phyloP scores from a whole-genome alignment of 192 early-diverging fungal genomes.

The Coemansia sp. region DNA sequence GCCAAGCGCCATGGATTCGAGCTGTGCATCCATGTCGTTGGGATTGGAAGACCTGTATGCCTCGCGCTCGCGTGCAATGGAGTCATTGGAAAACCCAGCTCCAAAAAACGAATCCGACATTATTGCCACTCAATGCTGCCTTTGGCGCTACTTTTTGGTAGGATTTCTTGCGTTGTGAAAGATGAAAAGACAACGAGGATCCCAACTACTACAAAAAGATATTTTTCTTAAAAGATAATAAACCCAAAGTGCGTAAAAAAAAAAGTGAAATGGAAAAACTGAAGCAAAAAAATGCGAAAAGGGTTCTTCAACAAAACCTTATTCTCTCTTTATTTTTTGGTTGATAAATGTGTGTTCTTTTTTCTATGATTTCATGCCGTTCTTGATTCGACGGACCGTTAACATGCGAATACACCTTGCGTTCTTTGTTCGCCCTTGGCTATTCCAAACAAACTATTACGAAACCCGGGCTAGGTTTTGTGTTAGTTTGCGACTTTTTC shows the following conservation, averaged over 20 bases:
- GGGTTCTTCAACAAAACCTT: too few species aligned
- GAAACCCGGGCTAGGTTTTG: too few species aligned
- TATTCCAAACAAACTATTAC: too few species aligned
- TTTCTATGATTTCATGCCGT: too few species aligned
- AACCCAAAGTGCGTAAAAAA: background rate
- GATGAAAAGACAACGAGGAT: background rate
- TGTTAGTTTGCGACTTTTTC: too few species aligned
- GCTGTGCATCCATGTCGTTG: constrained; percentile 63
- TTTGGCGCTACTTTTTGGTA: background rate
- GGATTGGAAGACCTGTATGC: background rate
- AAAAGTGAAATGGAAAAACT: constrained; percentile 2
- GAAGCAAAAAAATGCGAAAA: background rate
- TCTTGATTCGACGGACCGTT: too few species aligned
- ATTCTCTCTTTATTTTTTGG: too few species aligned
- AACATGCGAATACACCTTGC: too few species aligned
- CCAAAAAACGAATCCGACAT: constrained; percentile 54
- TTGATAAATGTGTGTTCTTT: too few species aligned
- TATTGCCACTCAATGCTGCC: constrained; percentile 1
- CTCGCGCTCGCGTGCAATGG: constrained; percentile 41
- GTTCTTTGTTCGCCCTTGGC: too few species aligned
- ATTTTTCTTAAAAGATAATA: background rate
- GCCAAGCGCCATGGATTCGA: constrained; percentile 56
- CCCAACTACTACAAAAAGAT: background rate
- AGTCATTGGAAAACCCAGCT: constrained; percentile 23
- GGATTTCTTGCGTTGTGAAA: background rate